Base-by-base conservation (phyloP, 306 rosid species). In the Cyamopsis tetragonoloba region DNA sequence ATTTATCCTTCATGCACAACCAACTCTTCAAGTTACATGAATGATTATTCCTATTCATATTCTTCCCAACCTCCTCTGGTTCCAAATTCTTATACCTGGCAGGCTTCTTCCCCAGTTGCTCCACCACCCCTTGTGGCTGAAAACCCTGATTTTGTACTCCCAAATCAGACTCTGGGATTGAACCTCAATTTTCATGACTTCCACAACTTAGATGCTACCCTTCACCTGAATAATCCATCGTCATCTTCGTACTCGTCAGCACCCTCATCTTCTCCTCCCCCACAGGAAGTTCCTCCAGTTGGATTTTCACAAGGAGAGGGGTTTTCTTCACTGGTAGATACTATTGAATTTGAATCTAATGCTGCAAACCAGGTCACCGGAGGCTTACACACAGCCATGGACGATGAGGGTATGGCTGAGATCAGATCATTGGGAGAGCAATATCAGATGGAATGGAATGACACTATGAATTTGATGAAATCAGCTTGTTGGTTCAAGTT, bases 401-500 rank as follows among this genome's bases (percentile, higher is more conserved):
- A 82, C 6, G 98, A 92, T 32, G 88, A 83, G 65, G 96, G 80
- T 76, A 84, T 92, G 86, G 93, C 84, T 17, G 89, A 92, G 88
- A 84, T 92, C 58, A 79, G 85, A 51, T 87, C 89, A 31, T 69
- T 87, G 10, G 98, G 98, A 23, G 91, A 89, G 63, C 95, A 79
- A 73, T 79, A 87, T 70, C 86, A 89, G 79, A 83, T 87, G 86
- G 91, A 89, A 70, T 89, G 96, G 95, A 86, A 71, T 78, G 96
- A 89, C 71, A 79, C 86, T 13, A 75, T 89, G 85, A 89, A 79
- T 68, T 73, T 83, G 85, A 89, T 83, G 17, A 85, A 87, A 37
- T 87, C 96, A 66, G 98, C 98, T 30, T 79, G 89, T 85, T 92
- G 98, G 96, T 80, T 81, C 61, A 89, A 84, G 71, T 86, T 81